A percentile compares a stretch with the other conserved stretches of the same genome.
These are phyloP conservation scores for Chaetomium strumarium DNA, from an alignment of 2,329 filamentous ascomycete genomes.

Conservation along the genomic window DNA sequence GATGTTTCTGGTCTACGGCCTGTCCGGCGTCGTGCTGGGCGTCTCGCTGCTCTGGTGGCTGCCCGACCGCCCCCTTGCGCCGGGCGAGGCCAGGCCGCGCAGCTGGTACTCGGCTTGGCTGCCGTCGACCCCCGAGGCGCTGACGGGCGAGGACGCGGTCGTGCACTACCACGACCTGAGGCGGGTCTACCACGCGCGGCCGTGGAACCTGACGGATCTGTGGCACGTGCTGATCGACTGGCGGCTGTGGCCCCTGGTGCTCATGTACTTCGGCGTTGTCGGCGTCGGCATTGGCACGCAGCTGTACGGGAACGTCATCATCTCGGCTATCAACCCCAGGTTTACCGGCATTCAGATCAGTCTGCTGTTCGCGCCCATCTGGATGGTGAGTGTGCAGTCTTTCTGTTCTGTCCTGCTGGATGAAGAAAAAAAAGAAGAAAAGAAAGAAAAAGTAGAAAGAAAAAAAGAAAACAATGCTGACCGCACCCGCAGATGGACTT, in stretches of 20 bases:
- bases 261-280: constrained; percentile 96
- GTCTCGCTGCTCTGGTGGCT: constrained; percentile 81
- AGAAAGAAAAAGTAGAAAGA: no score
- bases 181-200: constrained; percentile 68
- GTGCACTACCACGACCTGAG: constrained; percentile 80
- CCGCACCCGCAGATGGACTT: constrained; percentile 66
- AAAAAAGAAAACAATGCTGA: constrained; percentile 6
- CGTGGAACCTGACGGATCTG: constrained; percentile 70
- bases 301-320: constrained; percentile 82
- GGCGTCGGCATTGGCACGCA: constrained; percentile 88
- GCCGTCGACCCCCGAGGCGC: constrained; percentile 62
- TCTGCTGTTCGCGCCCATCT: constrained; percentile 83
- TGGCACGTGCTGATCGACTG: constrained; percentile 70
- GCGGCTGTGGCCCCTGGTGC: constrained; percentile 76
- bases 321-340: constrained; percentile 66
- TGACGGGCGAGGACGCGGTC: constrained; percentile 69
- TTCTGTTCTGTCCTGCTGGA: no score
- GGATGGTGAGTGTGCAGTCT: constrained; percentile 80
- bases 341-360: constrained; percentile 72
- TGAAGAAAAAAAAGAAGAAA: no score
- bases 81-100: constrained; percentile 53
- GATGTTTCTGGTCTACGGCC: constrained; percentile 88
- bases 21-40: constrained; percentile 67
- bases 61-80: constrained; percentile 71
- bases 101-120: constrained; percentile 57